A percentile compares a stretch with the other conserved stretches of the same genome.
Evolutionary conservation across 495 filamentous ascomycete species (phyloP).

Genomic region (Hypoxylon subgilvum): DNA sequence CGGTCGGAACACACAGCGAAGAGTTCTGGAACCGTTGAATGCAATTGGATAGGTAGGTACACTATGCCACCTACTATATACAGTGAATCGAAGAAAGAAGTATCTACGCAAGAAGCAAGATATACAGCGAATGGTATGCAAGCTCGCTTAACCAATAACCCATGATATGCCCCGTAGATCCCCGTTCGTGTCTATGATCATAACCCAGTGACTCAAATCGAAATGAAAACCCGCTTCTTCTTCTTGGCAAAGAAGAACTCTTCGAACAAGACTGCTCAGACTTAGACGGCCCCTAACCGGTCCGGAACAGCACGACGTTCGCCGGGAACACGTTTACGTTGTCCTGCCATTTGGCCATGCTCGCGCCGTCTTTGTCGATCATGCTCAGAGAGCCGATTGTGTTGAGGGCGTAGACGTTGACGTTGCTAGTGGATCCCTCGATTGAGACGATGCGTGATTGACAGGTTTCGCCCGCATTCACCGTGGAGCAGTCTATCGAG

Average conservation of each 20-base stretch:
- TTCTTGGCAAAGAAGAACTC: too few species aligned
- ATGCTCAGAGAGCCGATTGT: conserved; percentile 59
- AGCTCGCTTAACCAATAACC: not conserved
- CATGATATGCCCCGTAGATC: conserved; percentile 10
- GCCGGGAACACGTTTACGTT: conserved; percentile 55
- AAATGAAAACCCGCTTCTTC: not conserved
- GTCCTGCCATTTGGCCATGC: conserved; percentile 50
- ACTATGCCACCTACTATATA: conserved; percentile 29
- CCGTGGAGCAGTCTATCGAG: conserved; percentile 47
- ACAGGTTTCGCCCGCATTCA: conserved; percentile 56
- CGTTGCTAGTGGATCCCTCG: conserved; percentile 52
- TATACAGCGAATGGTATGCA: conserved; percentile 32
- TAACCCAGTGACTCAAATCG: not conserved
- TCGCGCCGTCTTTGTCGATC: conserved; percentile 49
- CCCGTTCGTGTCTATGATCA: not conserved
- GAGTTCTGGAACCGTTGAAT: not conserved
- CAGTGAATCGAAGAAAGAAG: conserved; percentile 6
- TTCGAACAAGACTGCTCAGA: not conserved
- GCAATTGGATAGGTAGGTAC: not conserved
- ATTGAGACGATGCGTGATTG: conserved; percentile 60
- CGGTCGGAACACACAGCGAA: not conserved
- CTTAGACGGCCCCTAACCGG: conserved; percentile 28
- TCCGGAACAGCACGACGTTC: conserved; percentile 52
- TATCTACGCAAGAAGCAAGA: conserved; percentile 23
- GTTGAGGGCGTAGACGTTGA: conserved; percentile 62